Conservation (phyloP, 768 basidiomycete genomes). For the Phanerochaete sordida region DNA sequence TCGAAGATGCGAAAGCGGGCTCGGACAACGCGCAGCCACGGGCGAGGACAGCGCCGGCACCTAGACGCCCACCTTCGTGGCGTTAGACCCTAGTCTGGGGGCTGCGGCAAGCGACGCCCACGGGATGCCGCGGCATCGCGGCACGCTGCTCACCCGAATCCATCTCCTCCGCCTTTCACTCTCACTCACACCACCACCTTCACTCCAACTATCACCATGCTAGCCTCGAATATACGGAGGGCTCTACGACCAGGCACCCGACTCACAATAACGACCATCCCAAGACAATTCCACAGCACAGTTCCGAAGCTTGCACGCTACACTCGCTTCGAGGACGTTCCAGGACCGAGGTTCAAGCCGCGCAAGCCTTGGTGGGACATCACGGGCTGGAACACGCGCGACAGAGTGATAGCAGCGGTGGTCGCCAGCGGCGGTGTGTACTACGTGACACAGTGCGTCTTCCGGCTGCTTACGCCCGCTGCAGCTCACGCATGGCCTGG, state of each 20-base stretch:
- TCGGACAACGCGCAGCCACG: too few relatives aligned
- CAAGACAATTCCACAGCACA: background rate
- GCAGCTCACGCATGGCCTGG: background rate
- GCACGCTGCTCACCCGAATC: too few relatives aligned
- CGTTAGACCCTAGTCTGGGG: too few relatives aligned
- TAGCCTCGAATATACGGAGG: background rate
- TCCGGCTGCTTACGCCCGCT: background rate
- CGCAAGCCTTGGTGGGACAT: background rate
- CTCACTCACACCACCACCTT: too few relatives aligned
- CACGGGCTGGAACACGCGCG: background rate
- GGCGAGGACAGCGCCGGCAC: too few relatives aligned
- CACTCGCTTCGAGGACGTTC: background rate
- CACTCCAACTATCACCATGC: background rate
- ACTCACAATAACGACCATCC: background rate
- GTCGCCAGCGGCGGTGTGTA: conserved; percentile 19
- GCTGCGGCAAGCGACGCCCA: too few relatives aligned
- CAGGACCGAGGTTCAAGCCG: background rate
- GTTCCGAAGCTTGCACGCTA: background rate
- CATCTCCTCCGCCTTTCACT: too few relatives aligned
- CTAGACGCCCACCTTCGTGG: too few relatives aligned
- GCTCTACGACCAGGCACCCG: background rate
- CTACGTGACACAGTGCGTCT: conserved; percentile 29
- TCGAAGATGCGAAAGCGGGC: too few relatives aligned
- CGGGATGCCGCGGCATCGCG: too few relatives aligned
- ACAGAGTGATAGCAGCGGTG: conserved; percentile 16